Evolutionary conservation across 1,139 yeast genomes (phyloP), one percentile per base, ranked within the genome.

Genomic region (Suhomyces bribrorum): DNA sequence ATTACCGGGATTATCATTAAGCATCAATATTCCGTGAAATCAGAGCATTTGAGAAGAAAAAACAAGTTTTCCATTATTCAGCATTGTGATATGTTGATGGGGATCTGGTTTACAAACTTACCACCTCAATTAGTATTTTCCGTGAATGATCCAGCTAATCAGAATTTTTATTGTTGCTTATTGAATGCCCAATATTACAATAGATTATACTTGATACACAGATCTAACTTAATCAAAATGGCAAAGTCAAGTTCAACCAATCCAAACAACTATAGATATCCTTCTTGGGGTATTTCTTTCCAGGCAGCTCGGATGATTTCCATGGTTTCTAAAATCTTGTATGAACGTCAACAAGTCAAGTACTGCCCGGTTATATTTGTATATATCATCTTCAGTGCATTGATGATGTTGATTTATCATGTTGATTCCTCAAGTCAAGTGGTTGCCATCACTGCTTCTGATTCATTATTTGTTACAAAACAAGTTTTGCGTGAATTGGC

Each of bases 251-350:
- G 64, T 20, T 64, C 73, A 4, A 64, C 72, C 6, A 66, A 69
- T 44, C 57, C 76, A 14, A 64, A 69, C 55, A 75, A 73, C 51
- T 79, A 73, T 54, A 77, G 74, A 40, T 83, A 82, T 57, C 89
- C 92, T 1, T 80, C 88, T 6, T 82, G 92, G 86, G 89, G 92
- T 11, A 85, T 86, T 45, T 84, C 90, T 2, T 86, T 86, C 66
- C 90, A 85, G 58, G 88, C 95, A 0, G 88, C 94, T 1, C 79
- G 87, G 54, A 83, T 84, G 84, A 82, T 86, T 46, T 78, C 86
- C 5, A 71, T 81, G 43, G 82, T 86, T 38, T 67, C 80, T 32
- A 83, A 83, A 42, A 79, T 78, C 43, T 53, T 86, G 45, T 60
- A 75, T 26, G 77, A 75, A 32, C 69, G 75, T 35, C 73, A 75